Base-by-base conservation (phyloP, 2,329 filamentous ascomycete species). In the Fusarium sp. region DNA sequence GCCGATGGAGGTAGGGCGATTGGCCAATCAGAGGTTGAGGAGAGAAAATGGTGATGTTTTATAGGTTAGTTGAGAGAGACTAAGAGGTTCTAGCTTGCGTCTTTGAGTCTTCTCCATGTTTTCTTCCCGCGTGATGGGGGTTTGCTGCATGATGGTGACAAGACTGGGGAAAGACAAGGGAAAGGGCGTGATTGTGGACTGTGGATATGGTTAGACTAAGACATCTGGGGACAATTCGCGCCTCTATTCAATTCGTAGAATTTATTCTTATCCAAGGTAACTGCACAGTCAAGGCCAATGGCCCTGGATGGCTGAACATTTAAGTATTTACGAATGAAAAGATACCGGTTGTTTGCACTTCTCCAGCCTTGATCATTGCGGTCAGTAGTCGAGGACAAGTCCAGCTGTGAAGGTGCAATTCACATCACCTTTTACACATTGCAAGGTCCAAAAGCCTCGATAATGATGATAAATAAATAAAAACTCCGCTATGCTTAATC, bases 141-240 rank as follows among this genome's bases (percentile, higher is more conserved):
- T 21, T 9, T 12, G n/a, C 30, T 20, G 17, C 14, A 10, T 1
- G 20, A 62, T 47, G 42, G 57, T 47, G 42, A 32, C 28, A 19
- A 19, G n/a, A 23, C 61, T 62, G 38, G 28, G n/a, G 7, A 3
- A 46, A 47, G 56, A 62, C 48, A 62, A 28, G 42, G 14, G 11
- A 56, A 61, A 61, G 57, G 57, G 57, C 57, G 57, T 59, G 23
- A 51, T n/a, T 59, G 23, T 21, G 4, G 26, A 28, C 4, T 20
- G 55, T 60, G 56, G 56, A 21, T 60, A 52, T 40, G 6, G 19
- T 17, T 36, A 17, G n/a, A n/a, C 34, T 19, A 15, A n/a, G 9
- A 26, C 24, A 26, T 10, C 24, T 26, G 7, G 9, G 24, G 9
- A 11, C 24, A 26, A 4, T 11, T 10, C 9, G 9, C 23, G 23